Base-by-base conservation (phyloP, 2,329 filamentous ascomycete genomes). In the Teratosphaeria gauchensis region DNA sequence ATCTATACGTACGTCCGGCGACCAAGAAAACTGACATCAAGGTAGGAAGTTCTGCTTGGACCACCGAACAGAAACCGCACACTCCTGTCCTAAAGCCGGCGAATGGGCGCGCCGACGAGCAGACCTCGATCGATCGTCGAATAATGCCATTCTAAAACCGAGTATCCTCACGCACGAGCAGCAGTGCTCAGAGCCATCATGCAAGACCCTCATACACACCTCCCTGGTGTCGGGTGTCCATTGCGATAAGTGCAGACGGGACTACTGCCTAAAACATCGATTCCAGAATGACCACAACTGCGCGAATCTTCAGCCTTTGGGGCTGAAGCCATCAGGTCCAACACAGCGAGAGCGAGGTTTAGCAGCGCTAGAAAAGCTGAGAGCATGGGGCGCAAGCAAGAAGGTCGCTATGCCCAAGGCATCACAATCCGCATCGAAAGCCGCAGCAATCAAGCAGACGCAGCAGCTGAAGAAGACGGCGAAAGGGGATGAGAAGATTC, bases 401-500 rank as follows among this genome's bases (percentile, higher is more conserved):
- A 71, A 70, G 59, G 63, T 59, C 28, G 64, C 71, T 24, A 70
- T 66, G 58, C 66, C 70, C 5, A 73, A 69, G 32, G 63, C 65
- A 12, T 73, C 80, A 31, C 78, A 77, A 5, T 75, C 88, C 14
- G 82, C 86, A 1, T 85, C 86, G 65, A 68, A 70, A 42, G 62
- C 68, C 51, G 82, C 80, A 1, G 81, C 86, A 2, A 66, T 89
- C 19, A 78, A 85, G 2, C 89, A 87, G 5, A 79, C 92, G 6
- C 90, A 90, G 63, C 84, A 82, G 9, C 78, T 99, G 51, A 96
- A 96, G 77, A 88, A 87, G 71, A 85, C 82, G 0, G 92, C 94
- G 2, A 96, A 96, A 76, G 95, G 95, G 0, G 92, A 97, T 64
- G 84, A 85, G 9, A 92, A 90, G 67, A 74, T 96, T 0, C 80